phyloP scores from a whole-genome alignment of 257 asterid genomes.

The Solanum corneliomulleri region DNA sequence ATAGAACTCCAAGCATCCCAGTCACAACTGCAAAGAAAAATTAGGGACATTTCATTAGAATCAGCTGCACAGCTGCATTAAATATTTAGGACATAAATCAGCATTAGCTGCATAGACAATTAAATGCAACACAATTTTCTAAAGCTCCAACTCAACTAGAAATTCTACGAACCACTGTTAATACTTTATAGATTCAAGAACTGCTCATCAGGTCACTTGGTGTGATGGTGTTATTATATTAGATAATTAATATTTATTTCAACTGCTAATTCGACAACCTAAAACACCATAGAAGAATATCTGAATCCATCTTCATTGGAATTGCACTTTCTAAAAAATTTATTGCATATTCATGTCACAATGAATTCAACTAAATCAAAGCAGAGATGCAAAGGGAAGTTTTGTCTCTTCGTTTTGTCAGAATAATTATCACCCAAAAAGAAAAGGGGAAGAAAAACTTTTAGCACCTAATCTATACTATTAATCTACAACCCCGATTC shows the following conservation, averaged over 20 bases:
- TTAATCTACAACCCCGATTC: neutral
- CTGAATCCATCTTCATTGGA: neutral
- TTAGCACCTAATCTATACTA: neutral
- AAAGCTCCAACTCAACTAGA: neutral
- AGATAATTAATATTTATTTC: neutral
- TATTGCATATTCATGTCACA: neutral
- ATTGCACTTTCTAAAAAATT: neutral
- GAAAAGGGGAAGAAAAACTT: neutral
- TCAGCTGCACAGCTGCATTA: neutral
- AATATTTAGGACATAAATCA: neutral
- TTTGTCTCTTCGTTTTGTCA: neutral
- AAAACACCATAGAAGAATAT: neutral
- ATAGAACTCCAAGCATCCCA: constrained; percentile 71
- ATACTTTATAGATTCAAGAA: neutral
- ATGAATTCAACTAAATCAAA: neutral
- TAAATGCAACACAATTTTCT: neutral
- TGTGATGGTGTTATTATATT: neutral
- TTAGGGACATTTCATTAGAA: constrained; percentile 7
- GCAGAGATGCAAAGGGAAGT: neutral
- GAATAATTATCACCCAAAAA: neutral
- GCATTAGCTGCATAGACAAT: neutral
- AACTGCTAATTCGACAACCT: neutral
- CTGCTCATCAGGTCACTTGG: neutral
- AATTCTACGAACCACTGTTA: neutral
- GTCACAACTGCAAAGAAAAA: constrained; percentile 57